Conservation (phyloP, 1,284 basidiomycete species). For the Megacollybia platyphylla region DNA sequence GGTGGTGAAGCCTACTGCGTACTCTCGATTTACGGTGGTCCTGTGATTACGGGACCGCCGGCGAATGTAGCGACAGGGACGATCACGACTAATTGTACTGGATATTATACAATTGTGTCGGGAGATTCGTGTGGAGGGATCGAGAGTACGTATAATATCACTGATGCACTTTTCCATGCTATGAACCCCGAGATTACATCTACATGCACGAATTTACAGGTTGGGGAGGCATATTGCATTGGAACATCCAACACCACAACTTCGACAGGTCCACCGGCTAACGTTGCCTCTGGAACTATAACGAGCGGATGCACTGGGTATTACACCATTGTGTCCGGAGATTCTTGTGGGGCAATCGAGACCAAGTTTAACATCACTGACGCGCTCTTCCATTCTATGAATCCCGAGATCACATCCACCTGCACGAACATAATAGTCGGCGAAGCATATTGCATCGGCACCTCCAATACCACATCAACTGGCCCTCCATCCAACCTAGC, state of each 20-base stretch:
- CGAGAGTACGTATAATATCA: too few species aligned
- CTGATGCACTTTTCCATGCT: too few species aligned
- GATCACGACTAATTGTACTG: too few species aligned
- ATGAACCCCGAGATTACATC: too few species aligned
- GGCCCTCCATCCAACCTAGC: conserved; percentile 8
- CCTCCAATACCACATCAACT: not conserved
- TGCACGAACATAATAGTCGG: conserved; percentile 6
- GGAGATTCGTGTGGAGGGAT: too few species aligned
- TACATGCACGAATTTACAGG: too few species aligned
- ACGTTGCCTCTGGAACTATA: conserved; percentile 11
- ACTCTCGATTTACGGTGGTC: conserved; percentile 4
- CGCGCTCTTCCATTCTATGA: conserved; percentile 6
- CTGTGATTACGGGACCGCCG: too few species aligned
- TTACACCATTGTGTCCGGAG: conserved; percentile 9
- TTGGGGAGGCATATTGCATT: too few species aligned
- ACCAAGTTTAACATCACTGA: conserved; percentile 7
- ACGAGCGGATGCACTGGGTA: conserved; percentile 8
- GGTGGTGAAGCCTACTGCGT: conserved; percentile 11
- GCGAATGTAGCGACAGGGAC: too few species aligned
- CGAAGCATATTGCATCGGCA: conserved; percentile 7
- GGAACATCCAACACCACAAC: too few species aligned
- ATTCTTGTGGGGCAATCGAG: conserved; percentile 7
- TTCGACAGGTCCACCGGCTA: conserved; percentile 8
- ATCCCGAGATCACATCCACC: conserved; percentile 7
- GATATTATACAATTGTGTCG: not conserved